Percentiles rank a stretch among this genome's conserved stretches.
These are phyloP conservation scores for Extremus antarcticus DNA, from an alignment of 495 filamentous ascomycete species.

Conservation along the genomic window DNA sequence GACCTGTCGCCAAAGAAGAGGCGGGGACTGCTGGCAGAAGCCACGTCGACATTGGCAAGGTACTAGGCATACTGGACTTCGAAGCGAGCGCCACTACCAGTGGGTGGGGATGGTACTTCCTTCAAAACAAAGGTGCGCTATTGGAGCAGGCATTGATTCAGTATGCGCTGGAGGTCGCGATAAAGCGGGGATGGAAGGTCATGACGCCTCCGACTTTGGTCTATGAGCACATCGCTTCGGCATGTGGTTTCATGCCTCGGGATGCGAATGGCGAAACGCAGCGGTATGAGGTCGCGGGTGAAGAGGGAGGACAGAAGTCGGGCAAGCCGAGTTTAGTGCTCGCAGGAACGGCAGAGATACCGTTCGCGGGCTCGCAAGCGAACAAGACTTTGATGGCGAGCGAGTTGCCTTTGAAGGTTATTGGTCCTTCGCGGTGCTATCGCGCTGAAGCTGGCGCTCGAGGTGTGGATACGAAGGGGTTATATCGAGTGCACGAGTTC, in stretches of 20 bases:
- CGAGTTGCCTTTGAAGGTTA: constrained; percentile 63
- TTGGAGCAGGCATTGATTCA: constrained; percentile 87
- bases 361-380: constrained; percentile 82
- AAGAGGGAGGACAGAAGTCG: constrained; percentile 26
- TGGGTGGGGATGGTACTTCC: constrained; percentile 96
- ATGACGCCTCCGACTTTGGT: constrained; percentile 82
- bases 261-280: constrained; percentile 87
- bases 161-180: constrained; percentile 63
- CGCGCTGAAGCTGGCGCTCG: constrained; percentile 87
- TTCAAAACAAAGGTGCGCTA: constrained; percentile 76
- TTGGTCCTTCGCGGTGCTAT: constrained; percentile 79
- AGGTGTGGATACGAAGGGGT: constrained; percentile 80
- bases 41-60: constrained; percentile 74
- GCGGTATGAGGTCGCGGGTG: constrained; percentile 59
- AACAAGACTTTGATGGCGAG: constrained; percentile 50
- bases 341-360: constrained; percentile 87
- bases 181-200: constrained; percentile 58
- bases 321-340: constrained; percentile 59
- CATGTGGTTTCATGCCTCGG: constrained; percentile 87
- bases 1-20: constrained; percentile 38
- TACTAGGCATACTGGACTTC: constrained; percentile 78
- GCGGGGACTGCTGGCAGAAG: constrained; percentile 27
- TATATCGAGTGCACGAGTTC: constrained; percentile 98
- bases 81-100: constrained; percentile 60
- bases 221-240: constrained; percentile 78